Percentiles rank a stretch among this genome's conserved stretches.
Evolutionary conservation across 257 asterid species (phyloP).

Genomic region (Rauvolfia tetraphylla): DNA sequence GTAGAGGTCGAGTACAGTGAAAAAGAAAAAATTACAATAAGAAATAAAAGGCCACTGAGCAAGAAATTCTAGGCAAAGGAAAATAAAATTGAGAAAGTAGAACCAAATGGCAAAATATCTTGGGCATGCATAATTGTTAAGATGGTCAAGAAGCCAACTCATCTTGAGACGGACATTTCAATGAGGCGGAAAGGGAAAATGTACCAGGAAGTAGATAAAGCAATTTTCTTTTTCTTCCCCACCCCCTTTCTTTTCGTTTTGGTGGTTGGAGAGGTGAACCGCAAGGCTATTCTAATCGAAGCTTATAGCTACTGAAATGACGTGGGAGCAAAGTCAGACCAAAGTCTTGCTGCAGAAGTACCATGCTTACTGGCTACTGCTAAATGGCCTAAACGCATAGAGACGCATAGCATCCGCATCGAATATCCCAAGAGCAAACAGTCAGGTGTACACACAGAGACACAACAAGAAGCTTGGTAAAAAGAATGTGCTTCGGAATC

Average conservation of each 20-base stretch:
- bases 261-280: not conserved
- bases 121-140: not conserved
- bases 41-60: not conserved
- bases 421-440: not conserved
- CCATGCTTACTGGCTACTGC: no score
- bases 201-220: not conserved
- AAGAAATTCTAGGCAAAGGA: not conserved
- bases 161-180: constrained; percentile 10
- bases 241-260: not conserved
- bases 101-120: not conserved
- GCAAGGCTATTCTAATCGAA: constrained; percentile 11
- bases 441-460: not conserved
- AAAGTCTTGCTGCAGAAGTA: constrained; percentile 4
- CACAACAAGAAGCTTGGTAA: no score
- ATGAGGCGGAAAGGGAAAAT: not conserved
- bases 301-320: constrained; percentile 15
- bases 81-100: not conserved
- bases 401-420: constrained; percentile 5
- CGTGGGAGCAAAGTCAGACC: constrained; percentile 33
- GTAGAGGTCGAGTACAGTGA: not conserved
- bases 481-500: not conserved
- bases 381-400: no score
- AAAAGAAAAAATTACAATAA: no score
- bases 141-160: constrained; percentile 5
- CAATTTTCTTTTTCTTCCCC: not conserved